Evolutionary conservation across 768 basidiomycete genomes (phyloP), one percentile per base, ranked within the genome.

Genomic region (Termitomyces sp.): DNA sequence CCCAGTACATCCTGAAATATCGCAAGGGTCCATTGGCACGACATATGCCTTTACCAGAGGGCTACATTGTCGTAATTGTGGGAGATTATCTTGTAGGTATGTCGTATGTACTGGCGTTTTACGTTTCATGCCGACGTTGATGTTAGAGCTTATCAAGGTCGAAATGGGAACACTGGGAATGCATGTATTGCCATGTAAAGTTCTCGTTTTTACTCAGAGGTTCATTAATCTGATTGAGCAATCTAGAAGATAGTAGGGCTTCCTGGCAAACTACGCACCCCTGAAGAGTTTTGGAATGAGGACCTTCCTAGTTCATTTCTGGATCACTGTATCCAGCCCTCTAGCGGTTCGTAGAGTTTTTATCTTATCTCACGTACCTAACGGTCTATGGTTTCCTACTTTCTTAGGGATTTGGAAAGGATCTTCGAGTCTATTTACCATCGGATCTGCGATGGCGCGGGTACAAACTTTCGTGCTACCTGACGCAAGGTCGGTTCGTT

Each of bases 151-250:
- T 10, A 49, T 46, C 34, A 60, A 92, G 91, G 65, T 86, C 71
- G 56, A 87, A 86, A 71, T 92, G 90, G 91, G 83, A 89, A 68
- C 68, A 80, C 53, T 91, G 89, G 84, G 82, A 89, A 69, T 94
- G 91, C 67, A 71, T 77, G 37, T 67, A 77, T 59, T 93, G 90
- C 68, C 66, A 76, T 17, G 91, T 90, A 40, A 63, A 59, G 25
- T 51, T 56, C 38, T 45, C 58, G 6, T 63, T 29, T 3, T 45
- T 46, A 20, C n/a, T 56, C 9, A 9, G n/a, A 7, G 2, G 15
- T 5, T 37, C 3, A 17, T 51, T 17, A 8, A 25, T 45, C 56
- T 51, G 38, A 56, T 14, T 43, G 40, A 55, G 59, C 46, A 40
- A 20, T 47, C 7, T 25, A 77, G 76, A 64, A 56, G 1, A 70